These are phyloP conservation scores for Apiospora malaysiana DNA, from an alignment of 2,329 filamentous ascomycete species.

Conservation along the genomic window DNA sequence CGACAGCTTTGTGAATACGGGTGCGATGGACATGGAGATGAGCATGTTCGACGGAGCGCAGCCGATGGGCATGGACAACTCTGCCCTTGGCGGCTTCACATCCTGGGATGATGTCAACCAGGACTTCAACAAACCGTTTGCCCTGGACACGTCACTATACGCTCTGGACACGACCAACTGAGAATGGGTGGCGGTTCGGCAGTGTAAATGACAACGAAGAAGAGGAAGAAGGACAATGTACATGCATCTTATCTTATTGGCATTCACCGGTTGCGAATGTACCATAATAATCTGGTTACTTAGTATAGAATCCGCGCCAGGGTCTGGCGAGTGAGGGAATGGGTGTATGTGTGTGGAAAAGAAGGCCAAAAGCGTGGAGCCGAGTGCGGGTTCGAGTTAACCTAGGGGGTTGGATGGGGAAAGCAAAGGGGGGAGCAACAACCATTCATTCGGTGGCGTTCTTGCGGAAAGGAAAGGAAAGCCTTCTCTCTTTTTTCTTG, in stretches of 20 bases:
- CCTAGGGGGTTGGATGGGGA: neutral
- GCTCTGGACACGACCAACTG: constrained; percentile 43
- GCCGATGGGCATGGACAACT: constrained; percentile 35
- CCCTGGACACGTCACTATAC: constrained; percentile 55
- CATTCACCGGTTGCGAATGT: constrained; percentile 1
- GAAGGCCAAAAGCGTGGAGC: neutral
- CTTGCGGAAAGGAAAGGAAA: neutral
- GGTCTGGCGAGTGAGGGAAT: neutral
- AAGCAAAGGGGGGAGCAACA: neutral
- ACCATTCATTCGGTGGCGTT: constrained; percentile 16
- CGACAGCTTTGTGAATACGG: constrained; percentile 51
- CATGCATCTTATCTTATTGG: neutral
- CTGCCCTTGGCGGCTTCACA: constrained; percentile 35
- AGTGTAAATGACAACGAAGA: neutral
- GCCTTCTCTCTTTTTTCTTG: neutral
- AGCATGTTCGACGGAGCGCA: constrained; percentile 30
- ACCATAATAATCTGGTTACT: neutral
- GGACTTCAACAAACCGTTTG: constrained; percentile 60
- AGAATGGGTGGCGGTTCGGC: neutral
- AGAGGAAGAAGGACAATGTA: neutral
- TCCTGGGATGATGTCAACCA: constrained; percentile 56
- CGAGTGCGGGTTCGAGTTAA: neutral
- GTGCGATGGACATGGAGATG: constrained; percentile 41
- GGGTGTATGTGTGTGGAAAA: neutral
- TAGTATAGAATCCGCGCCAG: neutral